Evolutionary conservation across 2,329 filamentous ascomycete species (phyloP).

Genomic region (Trichophyton schoenleinii): DNA sequence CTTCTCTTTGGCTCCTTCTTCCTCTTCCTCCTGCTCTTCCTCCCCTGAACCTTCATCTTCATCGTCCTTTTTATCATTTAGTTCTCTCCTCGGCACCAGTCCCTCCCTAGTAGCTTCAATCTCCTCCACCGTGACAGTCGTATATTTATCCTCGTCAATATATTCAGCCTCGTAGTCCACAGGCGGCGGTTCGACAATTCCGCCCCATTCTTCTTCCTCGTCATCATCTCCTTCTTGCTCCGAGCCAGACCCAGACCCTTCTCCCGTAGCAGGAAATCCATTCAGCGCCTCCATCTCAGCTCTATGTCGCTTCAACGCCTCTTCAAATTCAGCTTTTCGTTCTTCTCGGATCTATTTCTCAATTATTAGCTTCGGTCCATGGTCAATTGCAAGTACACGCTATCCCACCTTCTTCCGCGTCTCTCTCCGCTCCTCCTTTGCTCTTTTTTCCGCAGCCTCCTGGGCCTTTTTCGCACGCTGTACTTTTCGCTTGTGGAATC

Average conservation of each 20-base stretch:
- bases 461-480: conserved; percentile 75
- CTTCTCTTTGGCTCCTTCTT: conserved; percentile 16
- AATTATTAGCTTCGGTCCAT: conserved; percentile 4
- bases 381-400: not conserved
- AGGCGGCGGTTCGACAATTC: conserved; percentile 43
- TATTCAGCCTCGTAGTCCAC: conserved; percentile 84
- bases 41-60: conserved; percentile 14
- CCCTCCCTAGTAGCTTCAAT: conserved; percentile 69
- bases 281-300: conserved; percentile 53
- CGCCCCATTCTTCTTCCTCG: conserved; percentile 51
- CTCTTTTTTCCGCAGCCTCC: conserved; percentile 64
- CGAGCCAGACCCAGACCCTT: not conserved
- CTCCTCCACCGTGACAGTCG: conserved; percentile 84
- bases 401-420: conserved; percentile 59
- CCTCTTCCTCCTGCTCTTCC: conserved; percentile 20
- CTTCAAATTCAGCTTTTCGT: conserved; percentile 65
- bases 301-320: conserved; percentile 68
- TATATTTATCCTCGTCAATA: conserved; percentile 90
- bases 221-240: conserved; percentile 11
- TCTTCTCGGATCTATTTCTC: conserved; percentile 61
- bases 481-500: conserved; percentile 91
- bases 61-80: conserved; percentile 16
- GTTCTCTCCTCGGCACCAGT: conserved; percentile 39
- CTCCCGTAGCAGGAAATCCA: conserved; percentile 19
- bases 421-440: conserved; percentile 61